Conservation (phyloP, 495 filamentous ascomycete species). For the Tetracladium setigerum region DNA sequence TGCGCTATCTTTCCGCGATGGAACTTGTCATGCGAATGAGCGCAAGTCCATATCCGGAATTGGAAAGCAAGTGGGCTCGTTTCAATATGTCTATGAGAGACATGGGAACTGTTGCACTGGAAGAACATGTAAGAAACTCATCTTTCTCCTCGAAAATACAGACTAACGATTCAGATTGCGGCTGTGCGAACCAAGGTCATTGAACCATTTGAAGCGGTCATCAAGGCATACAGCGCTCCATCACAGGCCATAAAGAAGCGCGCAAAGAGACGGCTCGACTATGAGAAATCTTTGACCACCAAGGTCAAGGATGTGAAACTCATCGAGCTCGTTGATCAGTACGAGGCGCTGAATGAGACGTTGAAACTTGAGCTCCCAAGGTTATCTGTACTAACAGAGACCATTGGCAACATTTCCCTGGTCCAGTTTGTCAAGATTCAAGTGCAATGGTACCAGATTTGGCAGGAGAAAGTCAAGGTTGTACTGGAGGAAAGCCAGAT, state of each 20-base stretch:
- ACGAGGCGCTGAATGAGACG: slow-evolving; percentile 81
- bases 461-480: slow-evolving; percentile 70
- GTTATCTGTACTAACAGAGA: slow-evolving; percentile 70
- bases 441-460: slow-evolving; percentile 65
- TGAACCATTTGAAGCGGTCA: slow-evolving; percentile 74
- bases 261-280: slow-evolving; percentile 81
- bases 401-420: slow-evolving; percentile 70
- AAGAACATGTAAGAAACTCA: slow-evolving; percentile 68
- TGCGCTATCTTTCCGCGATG: slow-evolving; percentile 61
- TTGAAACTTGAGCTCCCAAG: slow-evolving; percentile 88
- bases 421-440: slow-evolving; percentile 78
- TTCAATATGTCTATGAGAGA: slow-evolving; percentile 77
- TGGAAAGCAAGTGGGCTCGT: slow-evolving; percentile 86
- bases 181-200: slow-evolving; percentile 75
- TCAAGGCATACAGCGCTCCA: slow-evolving; percentile 73
- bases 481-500: slow-evolving; percentile 59
- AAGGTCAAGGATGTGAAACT: slow-evolving; percentile 79
- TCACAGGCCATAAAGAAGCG: slow-evolving; percentile 85
- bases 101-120: slow-evolving; percentile 65
- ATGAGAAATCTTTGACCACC: slow-evolving; percentile 54
- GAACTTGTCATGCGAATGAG: slow-evolving; percentile 53
- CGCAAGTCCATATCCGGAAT: slow-evolving; percentile 60
- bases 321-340: slow-evolving; percentile 74
- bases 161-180: slow-evolving; percentile 45
- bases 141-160: slow-evolving; percentile 4